Base-by-base conservation (phyloP, 371 early-diverging fungal species). In the Mortierella sp. region DNA sequence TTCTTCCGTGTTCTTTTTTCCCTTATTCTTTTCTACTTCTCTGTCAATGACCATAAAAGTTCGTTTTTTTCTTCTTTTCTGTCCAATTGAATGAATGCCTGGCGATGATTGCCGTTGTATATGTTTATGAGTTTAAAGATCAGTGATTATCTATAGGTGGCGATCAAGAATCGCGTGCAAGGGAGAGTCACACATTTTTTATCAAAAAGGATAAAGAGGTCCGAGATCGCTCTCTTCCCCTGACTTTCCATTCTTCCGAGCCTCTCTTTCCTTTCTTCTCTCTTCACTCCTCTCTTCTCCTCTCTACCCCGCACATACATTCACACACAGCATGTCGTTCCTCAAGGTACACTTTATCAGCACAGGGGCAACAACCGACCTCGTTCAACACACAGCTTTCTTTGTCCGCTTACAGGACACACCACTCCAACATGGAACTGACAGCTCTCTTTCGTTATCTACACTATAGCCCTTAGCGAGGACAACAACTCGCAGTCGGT, bases 391-490 rank as follows among this genome's bases (percentile, higher is more conserved):
- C 0, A 31, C 31, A 26, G n/a, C 34, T 13, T 8, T 5, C 64
- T 21, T 21, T 37, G 6, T 64, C 0, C 53, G 6, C 53, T n/a
- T 6, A 6, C 3, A 54, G 2, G 6, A n/a, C n/a, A 54, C 54
- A n/a, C 21, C 24, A 1, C 6, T 40, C 2, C 43, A 40, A 6
- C 6, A 40, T 40, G 43, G 43, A 40, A 40, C 43, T 40, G 43
- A 40, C 19, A 4, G 8, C 72, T 24, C n/a, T 50, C 2, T 43
- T 46, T 43, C 48, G 19, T 46, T 26, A 31, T 14, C 50, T 34
- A 34, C 51, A 28, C 50, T 31, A 28, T 69, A 80, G 81, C 76
- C 76, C 37, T 67, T 77, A 69, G 31, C 71, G 28, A 73, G 81
- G 61, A 70, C 77, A 40, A 28, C 77, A 50, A 21, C 77, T 3